phyloP scores from a whole-genome alignment of 805 yeast species.

The Sugiyamaella chiloensis region DNA sequence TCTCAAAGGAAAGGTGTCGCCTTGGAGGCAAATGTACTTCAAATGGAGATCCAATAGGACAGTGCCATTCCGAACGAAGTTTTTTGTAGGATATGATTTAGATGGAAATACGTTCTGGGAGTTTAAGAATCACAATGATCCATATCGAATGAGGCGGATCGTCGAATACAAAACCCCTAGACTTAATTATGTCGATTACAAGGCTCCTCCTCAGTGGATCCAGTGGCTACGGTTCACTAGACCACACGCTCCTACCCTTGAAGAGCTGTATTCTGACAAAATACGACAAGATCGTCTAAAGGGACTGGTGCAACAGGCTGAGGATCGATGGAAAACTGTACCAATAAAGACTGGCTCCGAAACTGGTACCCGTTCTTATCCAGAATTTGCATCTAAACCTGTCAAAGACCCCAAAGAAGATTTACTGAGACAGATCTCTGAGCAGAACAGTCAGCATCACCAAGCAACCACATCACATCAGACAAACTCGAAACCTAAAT shows the following conservation, averaged over 20 bases:
- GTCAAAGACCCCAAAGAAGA: not conserved
- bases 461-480: not conserved
- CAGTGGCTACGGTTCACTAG: slow-evolving; percentile 77
- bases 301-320: slow-evolving; percentile 45
- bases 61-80: slow-evolving; percentile 66
- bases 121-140: slow-evolving; percentile 50
- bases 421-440: slow-evolving; percentile 4
- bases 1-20: slow-evolving; percentile 46
- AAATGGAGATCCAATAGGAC: slow-evolving; percentile 58
- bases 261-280: slow-evolving; percentile 59
- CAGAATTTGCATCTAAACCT: not conserved
- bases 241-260: slow-evolving; percentile 54
- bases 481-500: not conserved
- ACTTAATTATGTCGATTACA: slow-evolving; percentile 55
- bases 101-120: slow-evolving; percentile 88
- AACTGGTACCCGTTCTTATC: not conserved
- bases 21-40: slow-evolving; percentile 48
- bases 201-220: slow-evolving; percentile 66
- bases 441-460: not conserved
- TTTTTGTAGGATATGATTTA: slow-evolving; percentile 71
- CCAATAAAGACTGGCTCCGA: slow-evolving; percentile 28
- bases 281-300: slow-evolving; percentile 53
- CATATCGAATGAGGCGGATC: slow-evolving; percentile 57
- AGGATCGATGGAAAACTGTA: slow-evolving; percentile 35
- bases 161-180: slow-evolving; percentile 52